Evolutionary conservation across 169 alveolate species (phyloP), one percentile per base, ranked within the genome.

Genomic region (Babesia ovis): DNA sequence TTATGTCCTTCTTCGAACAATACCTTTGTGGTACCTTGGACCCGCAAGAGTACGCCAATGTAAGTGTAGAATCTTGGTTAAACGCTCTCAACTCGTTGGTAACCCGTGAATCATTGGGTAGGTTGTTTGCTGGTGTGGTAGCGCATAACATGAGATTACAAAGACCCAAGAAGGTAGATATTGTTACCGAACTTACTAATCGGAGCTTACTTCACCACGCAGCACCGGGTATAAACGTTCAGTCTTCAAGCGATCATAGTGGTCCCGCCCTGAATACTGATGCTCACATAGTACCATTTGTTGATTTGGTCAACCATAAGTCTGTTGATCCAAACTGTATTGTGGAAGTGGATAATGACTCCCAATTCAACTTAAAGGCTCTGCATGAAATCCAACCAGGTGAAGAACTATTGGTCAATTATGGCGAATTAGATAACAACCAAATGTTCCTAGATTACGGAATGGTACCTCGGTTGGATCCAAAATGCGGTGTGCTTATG

Each of bases 401-500:
- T 18, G 73, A 67, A 25, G 85, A 81, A 74, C 9, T 81, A 39
- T 29, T 27, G 22, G 42, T 81, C 43, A 66, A 71, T 39, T 81
- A 81, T 54, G 89, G 89, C 18, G 60, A 62, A 1, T 29, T 12
- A 34, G 76, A 59, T 22, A 72, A 81, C 60, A 70, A 81, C 48
- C 46, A 64, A 31, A 12, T 73, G 32, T 45, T 71, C 29, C 45
- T 81, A 59, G 85, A 81, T 37, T 81, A 81, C 45, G 89, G 89
- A n/a, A 48, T 81, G 8, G 61, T 81, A 3, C 73, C 82, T 16
- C 32, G 32, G 12, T 68, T 61, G 18, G 51, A 67, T 20, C 73
- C 29, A 4, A 27, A 64, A 22, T 25, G 29, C 14, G 71, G 68
- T 32, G 89, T 81, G 22, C 42, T 71, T 27, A 67, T 81, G 72